Evolutionary conservation across 2,329 filamentous ascomycete species (phyloP), one percentile per base, ranked within the genome.

Genomic region (Tolypocladium tundrense): DNA sequence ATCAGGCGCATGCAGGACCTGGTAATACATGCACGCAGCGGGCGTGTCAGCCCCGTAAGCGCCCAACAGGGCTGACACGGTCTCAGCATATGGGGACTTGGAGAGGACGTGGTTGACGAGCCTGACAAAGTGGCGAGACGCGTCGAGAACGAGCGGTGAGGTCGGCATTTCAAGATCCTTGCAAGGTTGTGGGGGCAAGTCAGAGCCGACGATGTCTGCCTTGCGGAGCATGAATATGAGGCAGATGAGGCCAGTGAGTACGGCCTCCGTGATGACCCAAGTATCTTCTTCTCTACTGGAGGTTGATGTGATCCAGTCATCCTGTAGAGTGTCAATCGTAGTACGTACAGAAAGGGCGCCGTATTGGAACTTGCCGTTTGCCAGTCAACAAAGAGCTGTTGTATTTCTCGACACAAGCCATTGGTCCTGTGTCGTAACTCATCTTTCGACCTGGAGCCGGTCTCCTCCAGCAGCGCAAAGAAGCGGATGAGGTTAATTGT

Each of bases 201-300:
- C 4, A 11, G 31, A 10, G 14, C n/a, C 31, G 27, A 52, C 14
- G 31, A 37, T 35, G 16, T 52, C 50, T 7, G 37, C 65, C 53
- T 70, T 71, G 53, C 69, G 66, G 24, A 70, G 67, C 68, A 71
- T 71, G 60, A 69, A 71, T 35, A 71, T 66, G 53, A 70, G 65
- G 55, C 63, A 67, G 4, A 66, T 69, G 48, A 69, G 69, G 1
- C 68, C 67, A 0, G 66, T 67, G 6, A 71, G 57, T 6, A 67
- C 60, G n/a, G 68, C 61, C 31, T 71, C 69, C 13, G 59, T 61
- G 1, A 69, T 61, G 4, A 63, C 58, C 68, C 68, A 71, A 0
- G 64, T 58, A 2, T 70, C 64, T 13, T 62, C 57, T n/a, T 63
- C 61, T 8, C 61, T 64, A 1, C 62, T 55, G 6, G 62, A 59